These are phyloP conservation scores for Boletellus ananas DNA, from an alignment of 768 basidiomycete species.

Conservation along the genomic window DNA sequence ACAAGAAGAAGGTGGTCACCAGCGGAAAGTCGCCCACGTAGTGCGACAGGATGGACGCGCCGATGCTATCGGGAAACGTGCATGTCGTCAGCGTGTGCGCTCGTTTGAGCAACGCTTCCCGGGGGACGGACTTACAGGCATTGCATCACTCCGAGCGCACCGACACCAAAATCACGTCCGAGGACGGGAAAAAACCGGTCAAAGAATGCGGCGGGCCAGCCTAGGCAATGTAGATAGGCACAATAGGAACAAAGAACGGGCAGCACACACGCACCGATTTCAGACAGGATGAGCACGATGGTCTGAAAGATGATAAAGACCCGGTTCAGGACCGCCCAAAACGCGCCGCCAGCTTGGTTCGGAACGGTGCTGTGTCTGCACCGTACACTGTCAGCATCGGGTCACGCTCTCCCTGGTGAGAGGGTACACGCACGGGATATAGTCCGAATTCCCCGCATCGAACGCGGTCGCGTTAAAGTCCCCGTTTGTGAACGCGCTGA, in stretches of 20 bases:
- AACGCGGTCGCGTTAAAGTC: constrained; percentile 37
- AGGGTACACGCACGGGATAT: constrained; percentile 55
- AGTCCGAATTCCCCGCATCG: constrained; percentile 60
- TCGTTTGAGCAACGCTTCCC: no score
- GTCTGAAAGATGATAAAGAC: constrained; percentile 83
- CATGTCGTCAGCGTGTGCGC: no score
- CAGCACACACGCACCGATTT: constrained; percentile 34
- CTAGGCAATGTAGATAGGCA: constrained; percentile 15
- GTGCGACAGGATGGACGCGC: constrained; percentile 69
- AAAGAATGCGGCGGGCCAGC: constrained; percentile 78
- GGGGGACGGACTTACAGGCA: constrained; percentile 52
- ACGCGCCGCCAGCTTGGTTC: constrained; percentile 86
- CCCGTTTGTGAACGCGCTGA: constrained; percentile 55
- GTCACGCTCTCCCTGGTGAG: neutral
- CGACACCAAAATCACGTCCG: constrained; percentile 81
- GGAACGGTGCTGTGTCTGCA: constrained; percentile 78
- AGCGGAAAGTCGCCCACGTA: constrained; percentile 81
- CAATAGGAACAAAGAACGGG: no score
- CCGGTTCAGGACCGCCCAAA: constrained; percentile 86
- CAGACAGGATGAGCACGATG: constrained; percentile 57
- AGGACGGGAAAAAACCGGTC: constrained; percentile 88
- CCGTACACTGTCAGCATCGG: neutral
- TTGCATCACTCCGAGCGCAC: constrained; percentile 85
- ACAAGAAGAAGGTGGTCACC: constrained; percentile 83
- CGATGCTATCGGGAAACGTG: constrained; percentile 40